These are phyloP conservation scores for Hemerocallis citrina DNA, from an alignment of 106 monocot species.

Conservation along the genomic window DNA sequence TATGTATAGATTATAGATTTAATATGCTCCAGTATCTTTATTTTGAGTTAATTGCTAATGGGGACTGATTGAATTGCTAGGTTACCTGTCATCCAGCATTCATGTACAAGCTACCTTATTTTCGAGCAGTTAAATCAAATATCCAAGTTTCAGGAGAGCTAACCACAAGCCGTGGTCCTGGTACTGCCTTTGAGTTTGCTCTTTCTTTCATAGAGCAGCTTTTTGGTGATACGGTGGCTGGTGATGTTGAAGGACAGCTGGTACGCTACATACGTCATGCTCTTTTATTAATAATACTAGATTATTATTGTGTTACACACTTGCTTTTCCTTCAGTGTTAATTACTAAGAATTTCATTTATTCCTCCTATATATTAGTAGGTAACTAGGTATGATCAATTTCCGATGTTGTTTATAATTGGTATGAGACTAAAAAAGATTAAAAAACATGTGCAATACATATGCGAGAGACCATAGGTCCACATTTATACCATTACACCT, in stretches of 20 bases:
- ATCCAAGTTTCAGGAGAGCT: conserved; percentile 90
- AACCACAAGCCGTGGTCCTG: conserved; percentile 94
- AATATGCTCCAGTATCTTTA: no score
- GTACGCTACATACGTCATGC: conserved; percentile 12
- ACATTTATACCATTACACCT: no score
- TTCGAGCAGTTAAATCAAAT: conserved; percentile 67
- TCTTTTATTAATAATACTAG: background rate
- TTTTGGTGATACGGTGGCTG: conserved; percentile 55
- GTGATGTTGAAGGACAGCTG: conserved; percentile 53
- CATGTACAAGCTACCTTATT: conserved; percentile 71
- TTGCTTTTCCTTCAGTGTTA: no score
- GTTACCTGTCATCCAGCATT: conserved; percentile 93
- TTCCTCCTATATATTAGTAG: no score
- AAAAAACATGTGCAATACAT: no score
- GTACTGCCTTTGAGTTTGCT: conserved; percentile 83
- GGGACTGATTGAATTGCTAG: conserved; percentile 34
- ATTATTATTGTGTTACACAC: no score
- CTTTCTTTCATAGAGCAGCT: conserved; percentile 86
- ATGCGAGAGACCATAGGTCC: no score
- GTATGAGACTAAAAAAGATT: no score
- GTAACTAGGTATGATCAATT: no score
- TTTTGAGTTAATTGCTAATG: background rate
- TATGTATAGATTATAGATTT: no score
- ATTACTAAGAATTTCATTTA: no score
- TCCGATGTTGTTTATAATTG: no score